Conservation (phyloP, 2,329 filamentous ascomycete species). For the Zasmidium citrigriseum region DNA sequence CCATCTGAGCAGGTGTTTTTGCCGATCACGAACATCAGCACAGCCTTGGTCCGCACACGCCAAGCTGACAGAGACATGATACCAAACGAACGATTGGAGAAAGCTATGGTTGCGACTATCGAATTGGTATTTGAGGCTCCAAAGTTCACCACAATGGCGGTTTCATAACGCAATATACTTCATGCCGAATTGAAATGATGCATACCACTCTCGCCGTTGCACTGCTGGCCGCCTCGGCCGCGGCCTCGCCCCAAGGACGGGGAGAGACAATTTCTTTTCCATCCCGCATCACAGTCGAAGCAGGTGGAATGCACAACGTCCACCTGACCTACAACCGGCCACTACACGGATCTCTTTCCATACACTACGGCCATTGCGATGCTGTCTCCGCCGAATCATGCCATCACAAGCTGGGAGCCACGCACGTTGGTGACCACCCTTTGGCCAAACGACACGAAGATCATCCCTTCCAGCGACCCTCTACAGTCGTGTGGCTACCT, state of each 20-base stretch:
- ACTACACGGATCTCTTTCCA: constrained; percentile 46
- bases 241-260: constrained; percentile 17
- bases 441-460: constrained; percentile 29
- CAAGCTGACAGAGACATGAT: no score
- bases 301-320: constrained; percentile 49
- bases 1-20: no score
- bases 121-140: no score
- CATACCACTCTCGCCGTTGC: constrained; percentile 9
- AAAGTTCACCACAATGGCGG: no score
- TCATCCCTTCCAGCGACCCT: constrained; percentile 39
- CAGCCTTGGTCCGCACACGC: no score
- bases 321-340: constrained; percentile 46
- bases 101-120: no score
- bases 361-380: constrained; percentile 50
- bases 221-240: constrained; percentile 17
- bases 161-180: no score
- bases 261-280: constrained; percentile 25
- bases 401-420: constrained; percentile 49
- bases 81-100: no score
- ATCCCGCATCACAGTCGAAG: constrained; percentile 29
- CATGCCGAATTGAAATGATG: no score
- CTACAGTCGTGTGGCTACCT: constrained; percentile 52
- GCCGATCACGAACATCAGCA: no score
- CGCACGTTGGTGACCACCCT: constrained; percentile 39
- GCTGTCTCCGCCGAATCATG: constrained; percentile 35